Evolutionary conservation across 495 filamentous ascomycete genomes (phyloP), one percentile per base, ranked within the genome.

Genomic region (Corynascus novoguineensis): DNA sequence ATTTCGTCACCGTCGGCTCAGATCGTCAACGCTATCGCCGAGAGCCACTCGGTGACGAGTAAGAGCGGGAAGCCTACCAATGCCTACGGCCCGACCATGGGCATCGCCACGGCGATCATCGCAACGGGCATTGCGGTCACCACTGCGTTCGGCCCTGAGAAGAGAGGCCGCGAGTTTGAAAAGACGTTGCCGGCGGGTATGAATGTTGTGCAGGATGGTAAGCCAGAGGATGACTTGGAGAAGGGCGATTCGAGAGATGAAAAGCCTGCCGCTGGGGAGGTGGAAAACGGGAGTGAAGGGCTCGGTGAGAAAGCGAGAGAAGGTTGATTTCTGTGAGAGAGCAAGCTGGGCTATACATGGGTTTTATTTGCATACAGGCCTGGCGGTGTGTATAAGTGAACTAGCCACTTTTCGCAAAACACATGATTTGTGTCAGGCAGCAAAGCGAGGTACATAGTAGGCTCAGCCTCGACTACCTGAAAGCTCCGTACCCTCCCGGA

Each of bases 1-100:
- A 80, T 89, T 41, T 85, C 86, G 31, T 84, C 86, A 4, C 85
- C 86, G 1, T 84, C 83, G 0, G 79, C 85, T 3, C 86, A 90
- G 68, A 86, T 89, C 40, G 79, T 88, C 50, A 88, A 87, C 44
- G 81, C 81, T 3, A 75, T 88, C 35, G 69, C 86, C 5, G 85
- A 88, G 55, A 75, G 65, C 37, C 72, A 74, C 29, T 74, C 73
- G 34, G 72, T 85, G 22, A 78, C 63, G 0, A 69, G 72, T 50
- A 59, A 59, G 17, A 64, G 68, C 3, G 84, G 85, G 1, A 62
- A 79, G 50, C 60, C 67, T 5, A 84, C 79, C 1, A 78, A 83
- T 15, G 84, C 85, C 1, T 89, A 89, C 54, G 87, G 85, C 0
- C 84, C 83, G 1, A 77, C 75, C 0, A 88, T 87, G 84, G 85